A percentile compares a stretch with the other conserved stretches of the same genome.
Conservation (phyloP, 139 green algal genomes). For the Chlorella sorokiniana region DNA sequence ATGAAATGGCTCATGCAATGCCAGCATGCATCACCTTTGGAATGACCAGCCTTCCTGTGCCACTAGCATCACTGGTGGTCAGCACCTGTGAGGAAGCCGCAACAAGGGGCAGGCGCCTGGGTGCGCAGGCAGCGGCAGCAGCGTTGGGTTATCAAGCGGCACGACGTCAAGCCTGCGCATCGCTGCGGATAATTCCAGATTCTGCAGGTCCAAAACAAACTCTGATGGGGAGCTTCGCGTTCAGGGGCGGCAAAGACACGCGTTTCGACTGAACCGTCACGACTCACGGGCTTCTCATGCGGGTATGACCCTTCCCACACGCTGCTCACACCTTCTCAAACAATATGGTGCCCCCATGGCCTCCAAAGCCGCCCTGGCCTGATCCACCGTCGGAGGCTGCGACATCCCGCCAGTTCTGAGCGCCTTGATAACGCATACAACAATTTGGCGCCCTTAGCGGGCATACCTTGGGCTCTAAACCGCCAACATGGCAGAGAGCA, state of each 20-base stretch:
- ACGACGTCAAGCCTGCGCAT: background rate
- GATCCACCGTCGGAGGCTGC: background rate
- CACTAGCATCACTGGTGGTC: conserved; percentile 50
- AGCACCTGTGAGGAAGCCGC: conserved; percentile 33
- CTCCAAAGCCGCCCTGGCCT: background rate
- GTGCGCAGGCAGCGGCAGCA: background rate
- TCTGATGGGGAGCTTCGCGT: too few relatives aligned
- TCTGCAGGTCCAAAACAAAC: too few relatives aligned
- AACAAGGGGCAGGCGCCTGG: too few relatives aligned
- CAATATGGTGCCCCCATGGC: conserved; percentile 31
- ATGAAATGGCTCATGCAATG: background rate
- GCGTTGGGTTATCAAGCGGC: background rate
- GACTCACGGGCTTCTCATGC: too few relatives aligned
- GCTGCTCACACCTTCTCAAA: conserved; percentile 52
- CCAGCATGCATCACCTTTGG: conserved; percentile 42
- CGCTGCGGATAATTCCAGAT: too few relatives aligned
- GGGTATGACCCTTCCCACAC: too few relatives aligned
- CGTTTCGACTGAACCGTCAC: background rate
- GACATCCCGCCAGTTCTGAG: background rate
- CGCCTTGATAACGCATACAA: background rate
- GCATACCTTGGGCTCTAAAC: too few relatives aligned
- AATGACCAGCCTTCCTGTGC: conserved; percentile 55
- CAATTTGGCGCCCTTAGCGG: too few relatives aligned
- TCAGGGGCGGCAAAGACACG: background rate
- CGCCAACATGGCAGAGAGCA: too few relatives aligned